Conservation (phyloP, 2,329 filamentous ascomycete species). For the Colletotrichum liaoningense region DNA sequence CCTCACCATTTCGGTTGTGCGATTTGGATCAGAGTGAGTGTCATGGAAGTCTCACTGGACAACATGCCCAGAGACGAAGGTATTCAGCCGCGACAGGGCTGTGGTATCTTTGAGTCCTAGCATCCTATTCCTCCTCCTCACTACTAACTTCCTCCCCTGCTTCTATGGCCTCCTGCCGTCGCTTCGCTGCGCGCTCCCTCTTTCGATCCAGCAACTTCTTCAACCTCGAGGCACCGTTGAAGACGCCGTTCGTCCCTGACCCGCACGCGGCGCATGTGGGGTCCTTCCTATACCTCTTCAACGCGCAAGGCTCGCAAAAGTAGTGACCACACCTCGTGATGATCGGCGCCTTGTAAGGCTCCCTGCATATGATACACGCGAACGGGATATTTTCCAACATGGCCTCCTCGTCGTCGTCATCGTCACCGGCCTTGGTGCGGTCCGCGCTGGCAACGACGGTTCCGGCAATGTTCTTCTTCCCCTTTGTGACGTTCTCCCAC, state of each 20-base stretch:
- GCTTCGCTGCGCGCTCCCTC: slow-evolving; percentile 68
- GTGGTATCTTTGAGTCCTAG: slow-evolving; percentile 16
- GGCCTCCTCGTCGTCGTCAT: slow-evolving; percentile 71
- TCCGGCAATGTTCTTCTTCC: slow-evolving; percentile 70
- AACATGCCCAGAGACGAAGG: neutral
- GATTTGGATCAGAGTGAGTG: neutral
- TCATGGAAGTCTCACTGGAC: neutral
- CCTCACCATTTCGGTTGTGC: neutral
- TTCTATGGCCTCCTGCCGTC: slow-evolving; percentile 64
- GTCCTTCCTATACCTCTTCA: slow-evolving; percentile 87
- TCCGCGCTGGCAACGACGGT: slow-evolving; percentile 72
- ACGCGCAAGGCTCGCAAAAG: slow-evolving; percentile 91
- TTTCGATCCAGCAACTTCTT: slow-evolving; percentile 84
- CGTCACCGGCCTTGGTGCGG: slow-evolving; percentile 49
- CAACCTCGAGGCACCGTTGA: slow-evolving; percentile 87
- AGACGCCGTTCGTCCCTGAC: slow-evolving; percentile 86
- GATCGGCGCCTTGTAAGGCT: slow-evolving; percentile 82
- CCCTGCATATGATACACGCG: slow-evolving; percentile 87
- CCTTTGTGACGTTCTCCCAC: slow-evolving; percentile 88
- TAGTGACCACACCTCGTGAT: slow-evolving; percentile 95
- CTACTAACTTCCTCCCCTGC: slow-evolving; percentile 62
- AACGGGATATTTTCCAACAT: slow-evolving; percentile 89
- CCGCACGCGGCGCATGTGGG: slow-evolving; percentile 90
- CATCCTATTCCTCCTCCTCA: slow-evolving; percentile 46
- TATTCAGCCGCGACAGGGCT: neutral